These are phyloP conservation scores for Lathyrus sativus DNA, from an alignment of 306 rosid species.

Conservation along the genomic window DNA sequence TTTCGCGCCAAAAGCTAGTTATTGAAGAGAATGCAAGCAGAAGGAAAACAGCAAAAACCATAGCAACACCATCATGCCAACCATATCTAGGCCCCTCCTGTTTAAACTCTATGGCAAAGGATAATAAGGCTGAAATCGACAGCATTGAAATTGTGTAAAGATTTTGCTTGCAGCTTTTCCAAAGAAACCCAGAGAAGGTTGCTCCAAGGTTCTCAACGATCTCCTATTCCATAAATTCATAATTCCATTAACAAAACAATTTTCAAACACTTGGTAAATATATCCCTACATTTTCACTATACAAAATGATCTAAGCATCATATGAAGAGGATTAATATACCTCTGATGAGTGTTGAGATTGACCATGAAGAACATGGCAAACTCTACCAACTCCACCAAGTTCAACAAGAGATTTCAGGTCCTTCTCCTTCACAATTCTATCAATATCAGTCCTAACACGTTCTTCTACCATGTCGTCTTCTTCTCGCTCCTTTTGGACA, in stretches of 20 bases:
- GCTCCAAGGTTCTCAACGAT: neutral
- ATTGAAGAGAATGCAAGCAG: constrained; percentile 45
- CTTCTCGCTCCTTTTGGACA: neutral
- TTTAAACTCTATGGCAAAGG: constrained; percentile 47
- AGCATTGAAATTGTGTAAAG: constrained; percentile 40
- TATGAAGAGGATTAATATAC: constrained; percentile 34
- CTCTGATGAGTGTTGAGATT: constrained; percentile 35
- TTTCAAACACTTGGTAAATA: neutral
- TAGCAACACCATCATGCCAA: constrained; percentile 64
- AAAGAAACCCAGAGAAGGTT: constrained; percentile 37
- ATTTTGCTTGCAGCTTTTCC: constrained; percentile 40
- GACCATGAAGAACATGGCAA: constrained; percentile 23
- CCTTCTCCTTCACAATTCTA: constrained; percentile 42
- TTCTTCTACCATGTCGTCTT: neutral
- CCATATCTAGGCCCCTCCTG: constrained; percentile 55
- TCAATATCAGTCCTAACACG: constrained; percentile 3
- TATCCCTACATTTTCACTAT: neutral
- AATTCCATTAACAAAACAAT: constrained; percentile 18
- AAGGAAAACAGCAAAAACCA: constrained; percentile 42
- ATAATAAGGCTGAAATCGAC: constrained; percentile 45
- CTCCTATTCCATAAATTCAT: constrained; percentile 26
- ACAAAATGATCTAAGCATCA: neutral
- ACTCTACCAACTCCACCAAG: constrained; percentile 46
- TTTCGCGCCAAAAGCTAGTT: constrained; percentile 35
- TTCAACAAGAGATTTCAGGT: constrained; percentile 30